phyloP scores from a whole-genome alignment of 305 asterid species.

The Withania somnifera region DNA sequence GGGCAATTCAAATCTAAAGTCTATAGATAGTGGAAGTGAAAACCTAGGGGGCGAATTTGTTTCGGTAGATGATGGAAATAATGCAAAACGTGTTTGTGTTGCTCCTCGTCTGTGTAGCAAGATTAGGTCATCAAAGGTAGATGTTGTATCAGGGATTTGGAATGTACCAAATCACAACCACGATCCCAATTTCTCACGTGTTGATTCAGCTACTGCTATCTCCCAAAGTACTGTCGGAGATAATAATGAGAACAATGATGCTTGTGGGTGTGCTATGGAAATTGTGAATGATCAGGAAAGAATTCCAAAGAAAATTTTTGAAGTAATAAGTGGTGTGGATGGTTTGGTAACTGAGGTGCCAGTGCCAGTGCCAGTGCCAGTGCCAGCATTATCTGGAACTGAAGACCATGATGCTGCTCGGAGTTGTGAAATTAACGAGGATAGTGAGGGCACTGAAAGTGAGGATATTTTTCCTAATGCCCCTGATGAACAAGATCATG shows the following conservation, averaged over 20 bases:
- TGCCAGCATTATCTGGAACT: slow-evolving; percentile 6
- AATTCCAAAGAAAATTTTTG: not conserved
- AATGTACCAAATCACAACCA: slow-evolving; percentile 17
- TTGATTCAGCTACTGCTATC: slow-evolving; percentile 3
- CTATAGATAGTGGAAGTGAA: slow-evolving; percentile 1
- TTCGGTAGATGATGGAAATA: slow-evolving; percentile 9
- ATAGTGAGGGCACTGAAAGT: slow-evolving; percentile 12
- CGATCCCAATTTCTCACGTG: slow-evolving; percentile 8
- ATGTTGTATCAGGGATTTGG: slow-evolving; percentile 23
- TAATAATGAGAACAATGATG: not conserved
- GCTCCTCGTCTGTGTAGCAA: slow-evolving; percentile 27
- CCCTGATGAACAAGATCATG: slow-evolving; percentile 38
- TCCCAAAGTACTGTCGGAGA: not conserved
- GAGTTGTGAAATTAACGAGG: slow-evolving; percentile 16
- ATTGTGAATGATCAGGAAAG: not conserved
- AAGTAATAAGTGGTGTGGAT: not conserved
- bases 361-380: not conserved
- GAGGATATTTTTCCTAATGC: slow-evolving; percentile 21
- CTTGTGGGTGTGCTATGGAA: not conserved
- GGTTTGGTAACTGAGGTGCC: slow-evolving; percentile 5
- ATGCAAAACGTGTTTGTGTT: slow-evolving; percentile 26
- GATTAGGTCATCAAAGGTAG: slow-evolving; percentile 31
- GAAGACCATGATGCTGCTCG: slow-evolving; percentile 7
- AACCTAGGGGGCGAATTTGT: not conserved
- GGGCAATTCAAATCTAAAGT: not conserved